These are phyloP conservation scores for Annulohypoxylon moriforme DNA, from an alignment of 495 filamentous ascomycete species.

Conservation along the genomic window DNA sequence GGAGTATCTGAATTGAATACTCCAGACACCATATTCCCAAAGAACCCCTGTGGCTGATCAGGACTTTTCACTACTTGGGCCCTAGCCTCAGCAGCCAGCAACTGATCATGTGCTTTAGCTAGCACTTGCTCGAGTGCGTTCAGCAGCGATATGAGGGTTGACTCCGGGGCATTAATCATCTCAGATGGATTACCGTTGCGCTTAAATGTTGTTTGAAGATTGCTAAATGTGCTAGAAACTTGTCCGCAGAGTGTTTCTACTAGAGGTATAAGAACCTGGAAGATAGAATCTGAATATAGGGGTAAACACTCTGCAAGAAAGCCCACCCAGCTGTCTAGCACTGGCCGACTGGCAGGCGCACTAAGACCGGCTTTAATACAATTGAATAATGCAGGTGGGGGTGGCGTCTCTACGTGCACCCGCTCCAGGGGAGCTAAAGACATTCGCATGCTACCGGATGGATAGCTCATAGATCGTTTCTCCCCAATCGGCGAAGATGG, in stretches of 20 bases:
- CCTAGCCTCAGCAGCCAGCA: slow-evolving; percentile 80
- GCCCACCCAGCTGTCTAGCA: slow-evolving; percentile 89
- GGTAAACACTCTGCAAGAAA: slow-evolving; percentile 89
- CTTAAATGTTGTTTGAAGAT: slow-evolving; percentile 68
- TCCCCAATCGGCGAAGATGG: slow-evolving; percentile 57
- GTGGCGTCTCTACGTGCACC: slow-evolving; percentile 57
- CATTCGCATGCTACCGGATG: slow-evolving; percentile 42
- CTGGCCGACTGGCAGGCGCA: slow-evolving; percentile 75
- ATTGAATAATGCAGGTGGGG: slow-evolving; percentile 80
- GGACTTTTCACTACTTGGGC: slow-evolving; percentile 75
- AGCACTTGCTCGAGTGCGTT: slow-evolving; percentile 92
- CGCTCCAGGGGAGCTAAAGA: slow-evolving; percentile 45
- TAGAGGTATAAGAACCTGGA: slow-evolving; percentile 88
- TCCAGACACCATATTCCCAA: slow-evolving; percentile 96
- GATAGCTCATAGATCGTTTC: slow-evolving; percentile 51
- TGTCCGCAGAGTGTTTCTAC: slow-evolving; percentile 88
- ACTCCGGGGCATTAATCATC: slow-evolving; percentile 65
- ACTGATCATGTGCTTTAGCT: slow-evolving; percentile 84
- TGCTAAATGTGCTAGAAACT: slow-evolving; percentile 74
- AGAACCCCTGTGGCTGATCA: slow-evolving; percentile 89
- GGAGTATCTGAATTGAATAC: slow-evolving; percentile 84
- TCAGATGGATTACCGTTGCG: slow-evolving; percentile 48
- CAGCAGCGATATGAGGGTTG: slow-evolving; percentile 78
- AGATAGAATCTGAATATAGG: slow-evolving; percentile 82
- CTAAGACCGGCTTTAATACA: slow-evolving; percentile 86